These are phyloP conservation scores for Leccinum subgranulosum DNA, from an alignment of 768 basidiomycete genomes.

Conservation along the genomic window DNA sequence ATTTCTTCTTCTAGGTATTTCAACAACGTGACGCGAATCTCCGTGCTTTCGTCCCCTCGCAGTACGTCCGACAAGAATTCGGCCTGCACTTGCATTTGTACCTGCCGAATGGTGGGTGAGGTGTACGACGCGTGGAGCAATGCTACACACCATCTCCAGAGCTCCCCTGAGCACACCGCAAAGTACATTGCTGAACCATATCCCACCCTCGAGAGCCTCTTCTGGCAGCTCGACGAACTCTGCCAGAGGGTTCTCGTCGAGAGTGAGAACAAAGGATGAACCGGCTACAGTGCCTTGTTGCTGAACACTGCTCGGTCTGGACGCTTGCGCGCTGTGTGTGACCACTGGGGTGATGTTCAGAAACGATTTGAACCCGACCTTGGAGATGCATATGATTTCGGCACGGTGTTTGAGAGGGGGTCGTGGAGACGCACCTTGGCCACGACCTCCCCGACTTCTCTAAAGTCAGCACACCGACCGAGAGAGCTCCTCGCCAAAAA, in stretches of 20 bases:
- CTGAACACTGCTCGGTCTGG: slow-evolving; percentile 42
- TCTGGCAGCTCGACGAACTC: slow-evolving; percentile 98
- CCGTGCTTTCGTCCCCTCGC: slow-evolving; percentile 91
- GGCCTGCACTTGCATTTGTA: slow-evolving; percentile 93
- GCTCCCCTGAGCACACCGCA: slow-evolving; percentile 93
- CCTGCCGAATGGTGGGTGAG: slow-evolving; percentile 44
- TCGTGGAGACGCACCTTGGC: slow-evolving; percentile 63
- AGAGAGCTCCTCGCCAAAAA: slow-evolving; percentile 91
- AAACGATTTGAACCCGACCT: slow-evolving; percentile 99
- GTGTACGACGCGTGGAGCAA: slow-evolving; percentile 5
- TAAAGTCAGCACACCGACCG: slow-evolving; percentile 90
- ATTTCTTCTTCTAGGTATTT: slow-evolving; percentile 97
- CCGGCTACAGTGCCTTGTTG: slow-evolving; percentile 43
- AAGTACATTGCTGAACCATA: slow-evolving; percentile 96
- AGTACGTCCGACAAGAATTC: slow-evolving; percentile 88
- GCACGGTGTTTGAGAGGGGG: not conserved
- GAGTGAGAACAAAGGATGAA: slow-evolving; percentile 73
- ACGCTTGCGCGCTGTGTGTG: slow-evolving; percentile 59
- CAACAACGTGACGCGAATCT: slow-evolving; percentile 85
- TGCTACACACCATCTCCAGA: slow-evolving; percentile 83
- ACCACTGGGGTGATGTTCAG: slow-evolving; percentile 87
- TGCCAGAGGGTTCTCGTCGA: slow-evolving; percentile 95
- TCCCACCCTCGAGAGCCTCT: slow-evolving; percentile 85
- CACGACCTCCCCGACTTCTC: slow-evolving; percentile 92
- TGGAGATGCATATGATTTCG: not conserved